Conservation (phyloP, 139 green algal genomes). For the Dunaliella primolecta region DNA sequence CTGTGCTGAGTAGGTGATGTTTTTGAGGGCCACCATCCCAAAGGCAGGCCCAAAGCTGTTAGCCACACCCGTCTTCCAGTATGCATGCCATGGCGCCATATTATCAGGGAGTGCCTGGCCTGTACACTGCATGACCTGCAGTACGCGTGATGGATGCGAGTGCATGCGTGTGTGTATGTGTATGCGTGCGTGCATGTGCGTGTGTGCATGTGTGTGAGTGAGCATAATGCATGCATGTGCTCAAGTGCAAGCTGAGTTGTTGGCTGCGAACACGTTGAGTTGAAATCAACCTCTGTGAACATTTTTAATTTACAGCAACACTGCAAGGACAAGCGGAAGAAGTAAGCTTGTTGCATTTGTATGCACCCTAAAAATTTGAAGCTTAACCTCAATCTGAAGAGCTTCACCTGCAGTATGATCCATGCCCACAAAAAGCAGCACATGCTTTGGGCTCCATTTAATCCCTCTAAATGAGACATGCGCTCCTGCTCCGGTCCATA, state of each 20-base stretch:
- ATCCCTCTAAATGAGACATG: conserved; percentile 80
- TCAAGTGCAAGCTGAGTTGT: too few relatives aligned
- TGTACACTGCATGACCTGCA: not conserved
- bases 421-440: conserved; percentile 86
- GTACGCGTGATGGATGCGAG: too few relatives aligned
- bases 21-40: conserved; percentile 88
- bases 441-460: conserved; percentile 83
- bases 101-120: conserved; percentile 13
- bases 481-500: conserved; percentile 69
- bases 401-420: conserved; percentile 45
- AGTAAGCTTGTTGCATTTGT: too few relatives aligned
- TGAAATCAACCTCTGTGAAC: too few relatives aligned
- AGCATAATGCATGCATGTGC: too few relatives aligned
- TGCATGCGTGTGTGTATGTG: not conserved
- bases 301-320: too few relatives aligned
- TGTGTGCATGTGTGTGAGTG: not conserved
- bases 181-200: not conserved
- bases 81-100: conserved; percentile 52
- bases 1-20: conserved; percentile 92
- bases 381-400: too few relatives aligned
- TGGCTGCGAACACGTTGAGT: too few relatives aligned
- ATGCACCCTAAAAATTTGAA: too few relatives aligned
- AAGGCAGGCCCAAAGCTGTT: conserved; percentile 88
- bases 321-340: too few relatives aligned
- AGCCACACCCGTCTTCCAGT: conserved; percentile 78